Evolutionary conservation across 2,329 filamentous ascomycete genomes (phyloP).

Genomic region (Tolypocladium sp.): DNA sequence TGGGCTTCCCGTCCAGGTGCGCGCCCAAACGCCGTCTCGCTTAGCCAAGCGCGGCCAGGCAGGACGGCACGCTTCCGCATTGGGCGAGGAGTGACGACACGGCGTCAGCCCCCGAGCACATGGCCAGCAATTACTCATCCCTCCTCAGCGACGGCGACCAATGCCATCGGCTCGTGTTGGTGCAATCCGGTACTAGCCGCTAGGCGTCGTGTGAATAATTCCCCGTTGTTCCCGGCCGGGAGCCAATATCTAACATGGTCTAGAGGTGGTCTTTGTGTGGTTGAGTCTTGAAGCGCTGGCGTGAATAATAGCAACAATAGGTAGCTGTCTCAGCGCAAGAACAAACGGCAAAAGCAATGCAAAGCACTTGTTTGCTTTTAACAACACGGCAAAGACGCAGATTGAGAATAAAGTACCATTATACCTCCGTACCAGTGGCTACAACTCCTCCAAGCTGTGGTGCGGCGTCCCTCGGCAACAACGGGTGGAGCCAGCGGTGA

Average conservation of each 20-base stretch:
- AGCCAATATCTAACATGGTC: no score
- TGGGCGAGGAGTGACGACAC: neutral
- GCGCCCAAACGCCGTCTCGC: neutral
- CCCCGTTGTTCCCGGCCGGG: neutral
- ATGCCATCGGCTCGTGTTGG: neutral
- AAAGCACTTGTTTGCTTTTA: no score
- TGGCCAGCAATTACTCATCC: neutral
- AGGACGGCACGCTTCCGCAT: neutral
- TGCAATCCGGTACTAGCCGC: neutral
- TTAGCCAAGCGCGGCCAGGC: neutral
- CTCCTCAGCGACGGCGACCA: neutral
- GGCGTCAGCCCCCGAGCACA: neutral
- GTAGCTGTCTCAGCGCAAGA: no score
- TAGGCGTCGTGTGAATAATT: neutral
- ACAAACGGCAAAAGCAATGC: no score
- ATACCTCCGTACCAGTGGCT: no score
- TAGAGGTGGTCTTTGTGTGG: no score
- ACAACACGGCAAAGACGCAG: no score
- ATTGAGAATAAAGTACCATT: no score
- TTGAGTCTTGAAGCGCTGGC: no score
- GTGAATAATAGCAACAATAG: no score
- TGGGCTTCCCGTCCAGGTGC: neutral
- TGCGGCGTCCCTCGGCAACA: neutral
- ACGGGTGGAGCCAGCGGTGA: neutral
- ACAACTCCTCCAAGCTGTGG: no score